A percentile compares a stretch with the other conserved stretches of the same genome.
Conservation (phyloP, 768 basidiomycete species). For the Mrakia frigida region DNA sequence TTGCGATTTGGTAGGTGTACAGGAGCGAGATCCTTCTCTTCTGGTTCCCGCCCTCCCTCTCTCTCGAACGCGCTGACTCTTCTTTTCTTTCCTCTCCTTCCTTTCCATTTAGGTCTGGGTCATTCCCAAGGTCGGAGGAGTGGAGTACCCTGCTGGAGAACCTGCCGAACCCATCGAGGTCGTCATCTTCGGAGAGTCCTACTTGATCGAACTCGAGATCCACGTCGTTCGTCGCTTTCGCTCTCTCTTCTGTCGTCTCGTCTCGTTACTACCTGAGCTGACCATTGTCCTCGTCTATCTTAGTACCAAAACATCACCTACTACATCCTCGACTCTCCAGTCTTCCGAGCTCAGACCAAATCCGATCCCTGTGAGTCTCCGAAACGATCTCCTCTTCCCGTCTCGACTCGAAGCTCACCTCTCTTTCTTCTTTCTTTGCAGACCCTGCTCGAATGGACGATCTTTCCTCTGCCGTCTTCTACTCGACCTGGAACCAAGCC, state of each 20-base stretch:
- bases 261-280: not conserved
- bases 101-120: constrained; percentile 83
- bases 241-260: constrained; percentile 46
- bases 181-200: constrained; percentile 91
- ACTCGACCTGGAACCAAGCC: constrained; percentile 97
- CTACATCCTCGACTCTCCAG: constrained; percentile 86
- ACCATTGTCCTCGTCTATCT: constrained; percentile 46
- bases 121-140: constrained; percentile 85
- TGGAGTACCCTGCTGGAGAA: constrained; percentile 87
- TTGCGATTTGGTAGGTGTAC: constrained; percentile 1
- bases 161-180: constrained; percentile 91
- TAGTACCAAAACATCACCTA: constrained; percentile 70
- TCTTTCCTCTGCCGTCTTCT: constrained; percentile 91
- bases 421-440: too few relatives aligned
- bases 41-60: too few relatives aligned
- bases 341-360: constrained; percentile 97
- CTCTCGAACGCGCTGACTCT: not conserved
- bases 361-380: constrained; percentile 61
- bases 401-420: too few relatives aligned
- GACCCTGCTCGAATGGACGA: constrained; percentile 91
- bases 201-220: constrained; percentile 91
- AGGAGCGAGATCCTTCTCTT: not conserved
- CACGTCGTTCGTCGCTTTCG: constrained; percentile 48
- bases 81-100: not conserved
- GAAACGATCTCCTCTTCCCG: too few relatives aligned